These are phyloP conservation scores for Epithemia pelagica DNA, from an alignment of 108 stramenopile genomes.

Conservation along the genomic window DNA sequence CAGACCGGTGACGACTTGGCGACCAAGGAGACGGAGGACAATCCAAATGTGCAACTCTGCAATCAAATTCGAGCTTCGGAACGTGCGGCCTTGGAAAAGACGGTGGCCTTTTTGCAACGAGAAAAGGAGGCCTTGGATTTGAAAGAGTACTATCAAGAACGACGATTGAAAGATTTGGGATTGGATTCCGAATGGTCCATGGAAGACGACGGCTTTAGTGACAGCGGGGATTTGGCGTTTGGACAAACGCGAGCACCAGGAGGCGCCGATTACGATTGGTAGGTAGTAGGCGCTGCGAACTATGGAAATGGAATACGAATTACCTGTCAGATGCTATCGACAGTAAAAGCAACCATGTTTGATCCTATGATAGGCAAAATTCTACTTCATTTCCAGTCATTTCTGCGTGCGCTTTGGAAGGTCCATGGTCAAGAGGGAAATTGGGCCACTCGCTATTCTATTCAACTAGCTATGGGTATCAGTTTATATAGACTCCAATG, in stretches of 20 bases:
- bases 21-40: constrained; percentile 16
- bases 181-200: constrained; percentile 80
- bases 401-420: no score
- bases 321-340: no score
- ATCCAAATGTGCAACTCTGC: constrained; percentile 40
- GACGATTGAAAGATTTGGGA: constrained; percentile 84
- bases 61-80: constrained; percentile 59
- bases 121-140: constrained; percentile 84
- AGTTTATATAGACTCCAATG: no score
- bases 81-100: constrained; percentile 51
- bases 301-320: no score
- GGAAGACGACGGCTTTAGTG: constrained; percentile 55
- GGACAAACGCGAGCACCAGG: constrained; percentile 72
- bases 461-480: no score
- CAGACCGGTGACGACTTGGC: background rate
- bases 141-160: constrained; percentile 93
- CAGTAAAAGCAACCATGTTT: no score
- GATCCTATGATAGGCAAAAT: no score
- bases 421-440: no score
- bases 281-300: no score
- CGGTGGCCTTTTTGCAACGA: constrained; percentile 60
- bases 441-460: no score
- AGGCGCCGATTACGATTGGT: constrained; percentile 55
- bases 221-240: constrained; percentile 35
- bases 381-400: no score